These are phyloP conservation scores for Calocybe cyanea DNA, from an alignment of 768 basidiomycete species.

Conservation along the genomic window DNA sequence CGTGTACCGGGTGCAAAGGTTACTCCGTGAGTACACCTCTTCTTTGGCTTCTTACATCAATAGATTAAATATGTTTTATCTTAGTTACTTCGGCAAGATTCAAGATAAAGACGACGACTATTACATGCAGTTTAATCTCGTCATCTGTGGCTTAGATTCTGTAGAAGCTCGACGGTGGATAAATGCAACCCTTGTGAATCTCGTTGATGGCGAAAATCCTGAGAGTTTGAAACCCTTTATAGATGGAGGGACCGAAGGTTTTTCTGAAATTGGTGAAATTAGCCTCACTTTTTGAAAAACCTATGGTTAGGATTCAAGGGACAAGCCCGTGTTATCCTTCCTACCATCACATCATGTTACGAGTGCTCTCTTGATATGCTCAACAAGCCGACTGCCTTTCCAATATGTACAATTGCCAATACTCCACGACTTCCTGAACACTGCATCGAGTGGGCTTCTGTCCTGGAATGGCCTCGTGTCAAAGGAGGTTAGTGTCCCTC, in stretches of 20 bases:
- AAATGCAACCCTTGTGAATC: slow-evolving; percentile 92
- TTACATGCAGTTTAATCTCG: slow-evolving; percentile 94
- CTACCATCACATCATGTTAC: slow-evolving; percentile 93
- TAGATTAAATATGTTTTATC: not conserved
- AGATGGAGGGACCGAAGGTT: slow-evolving; percentile 98
- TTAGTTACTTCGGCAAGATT: slow-evolving; percentile 93
- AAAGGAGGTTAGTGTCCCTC: slow-evolving; percentile 63
- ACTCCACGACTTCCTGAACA: slow-evolving; percentile 97
- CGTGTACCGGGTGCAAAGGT: slow-evolving; percentile 95
- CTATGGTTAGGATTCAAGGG: slow-evolving; percentile 86
- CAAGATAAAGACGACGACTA: slow-evolving; percentile 96
- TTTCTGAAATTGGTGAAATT: slow-evolving; percentile 3
- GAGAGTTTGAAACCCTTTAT: slow-evolving; percentile 96
- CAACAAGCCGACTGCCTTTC: slow-evolving; percentile 94
- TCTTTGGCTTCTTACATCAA: not conserved
- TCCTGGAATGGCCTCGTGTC: slow-evolving; percentile 96
- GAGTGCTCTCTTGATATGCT: slow-evolving; percentile 98
- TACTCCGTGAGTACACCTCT: slow-evolving; percentile 68
- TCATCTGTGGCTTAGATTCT: slow-evolving; percentile 96
- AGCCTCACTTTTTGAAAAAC: slow-evolving; percentile 1
- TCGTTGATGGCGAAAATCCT: slow-evolving; percentile 90
- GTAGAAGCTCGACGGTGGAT: slow-evolving; percentile 98
- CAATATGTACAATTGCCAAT: slow-evolving; percentile 98
- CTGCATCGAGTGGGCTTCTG: slow-evolving; percentile 99
- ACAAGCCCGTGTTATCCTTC: slow-evolving; percentile 94